Percentiles rank a stretch among this genome's conserved stretches.
phyloP scores from a whole-genome alignment of 306 rosid genomes.

The Morella rubra region DNA sequence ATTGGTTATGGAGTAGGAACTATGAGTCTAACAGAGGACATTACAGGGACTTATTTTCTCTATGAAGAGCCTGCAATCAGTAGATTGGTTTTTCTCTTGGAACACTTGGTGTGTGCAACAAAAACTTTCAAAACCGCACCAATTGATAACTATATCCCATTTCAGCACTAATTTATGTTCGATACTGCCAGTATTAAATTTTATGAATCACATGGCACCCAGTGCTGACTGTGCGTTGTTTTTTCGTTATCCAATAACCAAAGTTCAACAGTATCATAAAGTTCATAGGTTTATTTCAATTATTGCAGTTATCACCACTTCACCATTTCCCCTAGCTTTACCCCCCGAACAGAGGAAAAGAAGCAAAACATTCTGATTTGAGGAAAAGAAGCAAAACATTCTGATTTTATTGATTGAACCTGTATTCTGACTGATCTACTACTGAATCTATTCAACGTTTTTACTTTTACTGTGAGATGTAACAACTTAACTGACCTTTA shows the following conservation, averaged over 20 bases:
- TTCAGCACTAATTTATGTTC: too few relatives aligned
- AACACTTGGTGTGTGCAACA: neutral
- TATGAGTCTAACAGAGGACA: neutral
- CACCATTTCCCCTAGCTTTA: neutral
- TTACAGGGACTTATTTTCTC: neutral
- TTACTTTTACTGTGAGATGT: neutral
- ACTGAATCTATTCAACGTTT: neutral
- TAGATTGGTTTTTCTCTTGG: too few relatives aligned
- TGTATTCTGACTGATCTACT: neutral
- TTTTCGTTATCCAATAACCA: neutral
- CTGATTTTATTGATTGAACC: neutral
- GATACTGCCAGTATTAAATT: too few relatives aligned
- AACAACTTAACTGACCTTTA: neutral
- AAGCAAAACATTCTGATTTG: neutral
- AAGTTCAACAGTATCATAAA: neutral
- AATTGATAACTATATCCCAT: too few relatives aligned
- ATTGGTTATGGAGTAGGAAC: neutral
- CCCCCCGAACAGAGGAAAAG: neutral
- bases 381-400: neutral
- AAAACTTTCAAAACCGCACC: too few relatives aligned
- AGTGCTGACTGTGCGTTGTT: neutral
- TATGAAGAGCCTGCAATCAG: neutral
- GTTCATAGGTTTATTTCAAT: neutral
- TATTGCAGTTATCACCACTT: neutral
- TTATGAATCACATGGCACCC: neutral